These are phyloP conservation scores for Chrysoporthe puriensis DNA, from an alignment of 2,329 filamentous ascomycete genomes.

Conservation along the genomic window DNA sequence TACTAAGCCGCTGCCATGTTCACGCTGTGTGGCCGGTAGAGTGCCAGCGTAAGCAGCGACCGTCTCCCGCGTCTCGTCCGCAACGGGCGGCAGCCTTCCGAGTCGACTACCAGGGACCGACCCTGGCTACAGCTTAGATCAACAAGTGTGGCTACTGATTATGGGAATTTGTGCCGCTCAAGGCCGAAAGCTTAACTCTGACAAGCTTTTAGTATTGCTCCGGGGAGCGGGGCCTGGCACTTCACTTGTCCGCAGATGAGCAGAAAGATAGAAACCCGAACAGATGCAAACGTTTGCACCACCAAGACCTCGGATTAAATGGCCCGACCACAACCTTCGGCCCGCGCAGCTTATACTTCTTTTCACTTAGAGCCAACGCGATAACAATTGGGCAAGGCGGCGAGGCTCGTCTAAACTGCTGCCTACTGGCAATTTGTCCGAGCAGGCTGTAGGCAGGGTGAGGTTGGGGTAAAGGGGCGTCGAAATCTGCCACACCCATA, in stretches of 20 bases:
- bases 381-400: too few species aligned
- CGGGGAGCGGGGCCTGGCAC: neutral
- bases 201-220: neutral
- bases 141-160: neutral
- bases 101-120: too few species aligned
- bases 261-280: neutral
- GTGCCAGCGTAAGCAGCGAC: too few species aligned
- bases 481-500: neutral
- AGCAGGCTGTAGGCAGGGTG: neutral
- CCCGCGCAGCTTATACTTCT: neutral
- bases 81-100: too few species aligned
- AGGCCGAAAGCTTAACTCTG: constrained; percentile 5
- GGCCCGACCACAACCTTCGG: neutral
- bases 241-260: neutral
- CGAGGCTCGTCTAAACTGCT: neutral
- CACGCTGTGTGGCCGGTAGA: neutral
- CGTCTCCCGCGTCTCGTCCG: too few species aligned
- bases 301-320: neutral
- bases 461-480: neutral
- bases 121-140: neutral
- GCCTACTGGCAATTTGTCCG: neutral
- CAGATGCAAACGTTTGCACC: too few species aligned
- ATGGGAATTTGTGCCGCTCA: too few species aligned
- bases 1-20: neutral
- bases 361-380: neutral